Evolutionary conservation across 148 eudicot species (phyloP).

Genomic region (Rhododendron ovatum): DNA sequence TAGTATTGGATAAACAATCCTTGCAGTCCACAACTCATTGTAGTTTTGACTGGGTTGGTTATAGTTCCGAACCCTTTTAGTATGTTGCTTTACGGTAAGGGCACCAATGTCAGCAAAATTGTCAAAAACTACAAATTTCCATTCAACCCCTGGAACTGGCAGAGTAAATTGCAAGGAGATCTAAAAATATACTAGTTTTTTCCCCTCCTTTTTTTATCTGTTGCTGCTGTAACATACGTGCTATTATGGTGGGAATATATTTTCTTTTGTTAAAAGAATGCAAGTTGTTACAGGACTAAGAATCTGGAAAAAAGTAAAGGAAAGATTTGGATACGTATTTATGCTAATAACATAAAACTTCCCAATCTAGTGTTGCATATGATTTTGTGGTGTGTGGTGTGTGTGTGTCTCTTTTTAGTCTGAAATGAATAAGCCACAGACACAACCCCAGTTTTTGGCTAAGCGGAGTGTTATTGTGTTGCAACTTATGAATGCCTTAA

Average conservation of each 20-base stretch:
- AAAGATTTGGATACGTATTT: background rate
- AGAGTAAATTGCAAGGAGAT: background rate
- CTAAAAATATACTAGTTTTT: background rate
- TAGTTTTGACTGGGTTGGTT: background rate
- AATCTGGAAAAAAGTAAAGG: background rate
- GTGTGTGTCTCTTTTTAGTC: too few relatives aligned
- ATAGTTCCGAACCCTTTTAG: background rate
- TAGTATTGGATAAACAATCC: background rate
- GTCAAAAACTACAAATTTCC: background rate
- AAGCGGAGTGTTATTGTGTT: too few relatives aligned
- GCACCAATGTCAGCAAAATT: background rate
- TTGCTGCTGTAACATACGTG: background rate
- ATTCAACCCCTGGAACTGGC: background rate
- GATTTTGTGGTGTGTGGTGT: too few relatives aligned
- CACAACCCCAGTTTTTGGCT: too few relatives aligned
- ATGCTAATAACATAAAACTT: too few relatives aligned
- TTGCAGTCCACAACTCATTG: background rate
- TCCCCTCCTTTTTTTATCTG: background rate
- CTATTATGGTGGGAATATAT: background rate
- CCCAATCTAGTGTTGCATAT: too few relatives aligned
- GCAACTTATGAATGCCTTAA: too few relatives aligned
- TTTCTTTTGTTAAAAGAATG: background rate
- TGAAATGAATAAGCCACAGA: too few relatives aligned
- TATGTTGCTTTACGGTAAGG: background rate
- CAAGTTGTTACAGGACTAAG: background rate